Evolutionary conservation across 2,329 filamentous ascomycete species (phyloP), one percentile per base, ranked within the genome.

Genomic region (Hypoxylon sp.): DNA sequence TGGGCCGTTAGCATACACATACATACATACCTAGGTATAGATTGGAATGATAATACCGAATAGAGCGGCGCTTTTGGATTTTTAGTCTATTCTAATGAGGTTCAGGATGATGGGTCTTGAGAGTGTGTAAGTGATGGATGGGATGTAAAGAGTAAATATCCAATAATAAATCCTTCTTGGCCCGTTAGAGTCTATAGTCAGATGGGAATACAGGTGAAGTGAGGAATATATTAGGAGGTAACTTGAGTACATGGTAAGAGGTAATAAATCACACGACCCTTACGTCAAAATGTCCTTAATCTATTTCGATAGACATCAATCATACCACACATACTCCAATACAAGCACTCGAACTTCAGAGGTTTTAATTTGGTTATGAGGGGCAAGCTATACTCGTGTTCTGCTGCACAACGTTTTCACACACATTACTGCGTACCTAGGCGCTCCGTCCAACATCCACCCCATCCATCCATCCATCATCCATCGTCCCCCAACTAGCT

Each of bases 361-460:
- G 55, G 48, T 63, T 67, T 67, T 11, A n/a, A 50, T 59, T 63
- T 14, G 17, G 33, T 47, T 61, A 56, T 35, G 6, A 11, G 17
- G 8, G 14, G n/a, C 39, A 44, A 44, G 39, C 17, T 17, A 9
- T 22, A 44, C 17, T 17, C 22, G 39, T 33, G 39, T n/a, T 46
- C n/a, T 47, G 11, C 44, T 44, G 53, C 60, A 52, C 19, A 44
- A 29, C 35, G 11, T 31, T 51, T 19, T 37, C 39, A 24, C 52
- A 39, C 55, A 50, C 42, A 47, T 55, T 22, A 39, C 44, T 48
- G 39, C 39, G 31, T 11, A 22, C 19, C 19, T 22, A 29, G 11
- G n/a, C 46, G 39, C 33, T 53, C 22, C 47, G 5, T 48, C 39
- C 17, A 31, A 31, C 52, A 33, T 31, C 11, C 9, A n/a, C 2